Conservation (phyloP, 768 basidiomycete genomes). For the Serendipita sp. region DNA sequence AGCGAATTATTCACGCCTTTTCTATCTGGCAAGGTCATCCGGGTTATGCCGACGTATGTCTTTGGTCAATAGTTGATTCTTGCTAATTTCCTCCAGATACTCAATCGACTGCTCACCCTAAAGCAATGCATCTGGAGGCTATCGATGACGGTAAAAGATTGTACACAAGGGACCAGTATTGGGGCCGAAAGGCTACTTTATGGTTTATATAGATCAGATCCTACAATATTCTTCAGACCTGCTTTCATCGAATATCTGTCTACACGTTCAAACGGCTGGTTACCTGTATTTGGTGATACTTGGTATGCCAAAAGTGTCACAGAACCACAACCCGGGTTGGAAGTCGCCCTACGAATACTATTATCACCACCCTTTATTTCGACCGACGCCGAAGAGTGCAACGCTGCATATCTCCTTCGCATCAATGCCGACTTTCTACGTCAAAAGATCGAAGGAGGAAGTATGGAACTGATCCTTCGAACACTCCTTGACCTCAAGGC, state of each 20-base stretch:
- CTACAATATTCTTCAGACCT: neutral
- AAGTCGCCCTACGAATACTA: neutral
- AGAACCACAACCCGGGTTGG: neutral
- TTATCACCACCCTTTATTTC: neutral
- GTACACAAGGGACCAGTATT: constrained; percentile 1
- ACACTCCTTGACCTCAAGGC: neutral
- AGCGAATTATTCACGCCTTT: constrained; percentile 44
- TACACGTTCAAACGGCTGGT: neutral
- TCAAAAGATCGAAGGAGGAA: neutral
- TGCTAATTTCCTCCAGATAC: constrained; percentile 31
- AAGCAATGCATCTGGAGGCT: constrained; percentile 2
- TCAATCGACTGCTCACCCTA: constrained; percentile 54
- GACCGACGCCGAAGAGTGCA: neutral
- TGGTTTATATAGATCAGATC: neutral
- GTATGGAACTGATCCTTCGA: neutral
- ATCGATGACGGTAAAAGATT: neutral
- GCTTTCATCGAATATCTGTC: neutral
- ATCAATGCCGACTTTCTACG: neutral
- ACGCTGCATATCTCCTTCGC: neutral
- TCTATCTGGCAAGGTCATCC: constrained; percentile 49
- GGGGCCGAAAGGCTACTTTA: neutral
- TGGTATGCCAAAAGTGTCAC: neutral
- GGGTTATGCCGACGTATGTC: constrained; percentile 54
- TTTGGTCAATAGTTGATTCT: neutral
- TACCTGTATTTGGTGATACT: neutral